Evolutionary conservation across 495 filamentous ascomycete species (phyloP).

Genomic region (Astrothelium macrocarpum): DNA sequence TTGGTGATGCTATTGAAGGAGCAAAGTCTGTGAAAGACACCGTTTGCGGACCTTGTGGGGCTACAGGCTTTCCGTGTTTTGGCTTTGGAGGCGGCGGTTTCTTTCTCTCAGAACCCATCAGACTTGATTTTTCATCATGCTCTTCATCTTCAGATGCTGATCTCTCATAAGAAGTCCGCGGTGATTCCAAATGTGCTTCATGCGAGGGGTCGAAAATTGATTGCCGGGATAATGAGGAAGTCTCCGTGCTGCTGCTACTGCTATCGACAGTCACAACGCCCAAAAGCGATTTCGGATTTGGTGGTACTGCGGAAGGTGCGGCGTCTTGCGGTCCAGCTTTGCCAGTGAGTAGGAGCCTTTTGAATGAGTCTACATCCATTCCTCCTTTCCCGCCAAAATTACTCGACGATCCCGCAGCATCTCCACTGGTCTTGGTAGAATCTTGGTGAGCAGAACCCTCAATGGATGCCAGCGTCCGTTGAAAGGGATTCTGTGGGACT

Average conservation of each 20-base stretch:
- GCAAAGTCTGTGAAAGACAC: conserved; percentile 32
- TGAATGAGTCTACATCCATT: conserved; percentile 33
- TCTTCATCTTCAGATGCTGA: conserved; percentile 25
- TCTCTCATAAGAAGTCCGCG: conserved; percentile 28
- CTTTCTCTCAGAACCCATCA: conserved; percentile 18
- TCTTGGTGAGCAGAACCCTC: background rate
- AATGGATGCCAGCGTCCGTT: background rate
- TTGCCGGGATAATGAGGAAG: conserved; percentile 30
- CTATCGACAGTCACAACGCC: conserved; percentile 15
- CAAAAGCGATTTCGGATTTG: background rate
- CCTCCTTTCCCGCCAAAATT: background rate
- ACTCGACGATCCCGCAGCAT: background rate
- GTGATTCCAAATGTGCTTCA: conserved; percentile 27
- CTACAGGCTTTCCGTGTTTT: conserved; percentile 25
- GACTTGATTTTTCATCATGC: conserved; percentile 23
- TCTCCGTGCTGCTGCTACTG: conserved; percentile 33
- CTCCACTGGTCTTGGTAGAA: background rate
- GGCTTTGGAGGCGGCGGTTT: conserved; percentile 25
- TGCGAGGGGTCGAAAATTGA: conserved; percentile 30
- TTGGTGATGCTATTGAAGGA: conserved; percentile 14
- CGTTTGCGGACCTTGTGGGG: conserved; percentile 24
- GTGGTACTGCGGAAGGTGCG: background rate
- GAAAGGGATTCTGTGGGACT: background rate
- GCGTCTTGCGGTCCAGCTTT: conserved; percentile 20
- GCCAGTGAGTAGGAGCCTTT: conserved; percentile 31